Conservation (phyloP, 805 yeast species). For the Suhomyces tanzawaensis region DNA sequence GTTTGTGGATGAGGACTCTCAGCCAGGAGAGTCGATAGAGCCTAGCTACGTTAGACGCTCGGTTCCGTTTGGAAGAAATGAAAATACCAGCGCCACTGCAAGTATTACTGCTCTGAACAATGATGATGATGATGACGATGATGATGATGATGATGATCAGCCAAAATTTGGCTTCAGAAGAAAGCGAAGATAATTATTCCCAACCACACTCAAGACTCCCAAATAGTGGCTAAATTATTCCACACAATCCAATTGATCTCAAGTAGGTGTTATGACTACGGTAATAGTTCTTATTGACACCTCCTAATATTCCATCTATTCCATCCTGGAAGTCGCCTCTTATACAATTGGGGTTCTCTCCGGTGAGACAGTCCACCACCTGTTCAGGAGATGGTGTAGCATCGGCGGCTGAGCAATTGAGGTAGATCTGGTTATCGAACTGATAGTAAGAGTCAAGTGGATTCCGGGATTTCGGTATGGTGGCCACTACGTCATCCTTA, state of each 20-base stretch:
- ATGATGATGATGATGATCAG: constrained; percentile 30
- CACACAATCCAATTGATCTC: constrained; percentile 29
- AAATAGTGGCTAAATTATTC: too few species aligned
- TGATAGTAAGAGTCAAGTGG: constrained; percentile 25
- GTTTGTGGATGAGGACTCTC: constrained; percentile 5
- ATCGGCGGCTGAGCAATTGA: constrained; percentile 19
- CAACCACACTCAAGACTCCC: not conserved
- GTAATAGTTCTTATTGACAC: constrained; percentile 14
- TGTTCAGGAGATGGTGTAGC: constrained; percentile 23
- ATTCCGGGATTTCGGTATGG: constrained; percentile 25
- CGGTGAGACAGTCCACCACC: constrained; percentile 34
- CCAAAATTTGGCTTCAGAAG: constrained; percentile 34
- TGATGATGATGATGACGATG: constrained; percentile 23
- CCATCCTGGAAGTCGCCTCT: constrained; percentile 24
- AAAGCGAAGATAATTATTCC: constrained; percentile 2
- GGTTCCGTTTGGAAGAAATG: too few species aligned
- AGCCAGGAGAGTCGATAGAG: too few species aligned
- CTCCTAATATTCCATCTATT: not conserved
- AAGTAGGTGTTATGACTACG: constrained; percentile 38
- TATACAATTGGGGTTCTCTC: constrained; percentile 29
- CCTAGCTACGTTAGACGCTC: too few species aligned
- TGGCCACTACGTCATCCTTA: constrained; percentile 25
- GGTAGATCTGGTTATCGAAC: constrained; percentile 38
- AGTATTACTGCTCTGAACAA: constrained; percentile 2
- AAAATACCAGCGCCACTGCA: constrained; percentile 3